Conservation (phyloP, 2,329 filamentous ascomycete species). For the Bipolaris oryzae region DNA sequence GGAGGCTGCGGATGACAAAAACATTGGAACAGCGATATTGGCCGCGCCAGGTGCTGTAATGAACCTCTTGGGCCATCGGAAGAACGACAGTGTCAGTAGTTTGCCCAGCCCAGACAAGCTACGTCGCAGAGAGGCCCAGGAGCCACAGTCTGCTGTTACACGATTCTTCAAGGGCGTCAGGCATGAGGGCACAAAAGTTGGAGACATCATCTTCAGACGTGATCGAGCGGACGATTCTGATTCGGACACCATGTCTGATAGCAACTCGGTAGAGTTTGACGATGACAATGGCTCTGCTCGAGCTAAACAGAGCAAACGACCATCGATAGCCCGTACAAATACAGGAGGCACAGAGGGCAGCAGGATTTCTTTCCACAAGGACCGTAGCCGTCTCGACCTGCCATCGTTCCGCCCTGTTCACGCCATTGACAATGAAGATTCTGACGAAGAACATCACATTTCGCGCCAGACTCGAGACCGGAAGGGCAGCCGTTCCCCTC, state of each 20-base stretch:
- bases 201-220: slow-evolving; percentile 65
- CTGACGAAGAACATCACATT: slow-evolving; percentile 48
- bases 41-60: slow-evolving; percentile 44
- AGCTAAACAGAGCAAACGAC: slow-evolving; percentile 18
- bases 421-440: slow-evolving; percentile 26
- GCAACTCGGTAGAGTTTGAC: slow-evolving; percentile 49
- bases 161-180: slow-evolving; percentile 80
- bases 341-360: slow-evolving; percentile 35
- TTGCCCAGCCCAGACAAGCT: slow-evolving; percentile 38
- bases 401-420: slow-evolving; percentile 43
- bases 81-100: slow-evolving; percentile 48
- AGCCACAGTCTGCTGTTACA: slow-evolving; percentile 63
- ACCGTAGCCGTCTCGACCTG: slow-evolving; percentile 42
- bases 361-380: slow-evolving; percentile 31
- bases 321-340: slow-evolving; percentile 41
- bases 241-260: slow-evolving; percentile 53
- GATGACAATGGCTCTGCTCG: slow-evolving; percentile 29
- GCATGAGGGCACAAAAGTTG: slow-evolving; percentile 66
- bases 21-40: slow-evolving; percentile 38
- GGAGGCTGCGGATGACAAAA: slow-evolving; percentile 39
- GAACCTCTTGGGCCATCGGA: slow-evolving; percentile 42
- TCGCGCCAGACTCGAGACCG: slow-evolving; percentile 50
- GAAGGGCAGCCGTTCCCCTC: slow-evolving; percentile 47
- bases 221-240: slow-evolving; percentile 57
- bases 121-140: slow-evolving; percentile 49